phyloP scores from a whole-genome alignment of 768 basidiomycete genomes.

The Mycena crocata region DNA sequence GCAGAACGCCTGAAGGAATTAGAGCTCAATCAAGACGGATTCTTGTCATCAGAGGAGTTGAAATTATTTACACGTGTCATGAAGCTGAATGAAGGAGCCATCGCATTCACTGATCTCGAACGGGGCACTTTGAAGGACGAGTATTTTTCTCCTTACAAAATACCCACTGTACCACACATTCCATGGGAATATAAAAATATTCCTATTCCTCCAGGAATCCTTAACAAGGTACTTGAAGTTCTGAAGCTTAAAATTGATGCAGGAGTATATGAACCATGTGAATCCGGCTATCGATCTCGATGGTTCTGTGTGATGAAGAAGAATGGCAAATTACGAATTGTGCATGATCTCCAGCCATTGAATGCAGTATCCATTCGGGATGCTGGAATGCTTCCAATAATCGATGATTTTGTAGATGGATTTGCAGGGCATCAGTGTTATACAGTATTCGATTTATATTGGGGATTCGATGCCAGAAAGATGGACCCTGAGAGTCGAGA shows the following conservation, averaged over 20 bases:
- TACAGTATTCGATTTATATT: conserved; percentile 47
- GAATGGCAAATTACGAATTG: conserved; percentile 45
- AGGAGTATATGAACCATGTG: conserved; percentile 51
- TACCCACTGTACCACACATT: conserved; percentile 46
- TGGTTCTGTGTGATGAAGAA: conserved; percentile 56
- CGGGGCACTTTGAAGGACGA: not conserved
- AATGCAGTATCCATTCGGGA: conserved; percentile 53
- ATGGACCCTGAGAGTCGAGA: conserved; percentile 37
- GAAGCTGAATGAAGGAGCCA: not conserved
- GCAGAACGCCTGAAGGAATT: not conserved
- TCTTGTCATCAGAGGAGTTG: not conserved
- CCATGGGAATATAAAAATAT: conserved; percentile 51
- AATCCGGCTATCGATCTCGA: conserved; percentile 47
- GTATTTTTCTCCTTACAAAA: conserved; percentile 43
- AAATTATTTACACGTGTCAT: not conserved
- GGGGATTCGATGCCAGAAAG: conserved; percentile 49
- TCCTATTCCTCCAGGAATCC: conserved; percentile 50
- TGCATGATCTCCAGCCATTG: conserved; percentile 52
- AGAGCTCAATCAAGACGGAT: not conserved
- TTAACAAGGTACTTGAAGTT: conserved; percentile 42
- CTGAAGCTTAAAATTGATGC: conserved; percentile 47
- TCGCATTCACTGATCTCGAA: conserved; percentile 7
- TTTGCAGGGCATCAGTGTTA: conserved; percentile 42
- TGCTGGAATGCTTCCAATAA: conserved; percentile 46
- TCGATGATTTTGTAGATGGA: conserved; percentile 47